Base-by-base conservation (phyloP, 2,329 filamentous ascomycete genomes). In the Pseudopyricularia javanii region DNA sequence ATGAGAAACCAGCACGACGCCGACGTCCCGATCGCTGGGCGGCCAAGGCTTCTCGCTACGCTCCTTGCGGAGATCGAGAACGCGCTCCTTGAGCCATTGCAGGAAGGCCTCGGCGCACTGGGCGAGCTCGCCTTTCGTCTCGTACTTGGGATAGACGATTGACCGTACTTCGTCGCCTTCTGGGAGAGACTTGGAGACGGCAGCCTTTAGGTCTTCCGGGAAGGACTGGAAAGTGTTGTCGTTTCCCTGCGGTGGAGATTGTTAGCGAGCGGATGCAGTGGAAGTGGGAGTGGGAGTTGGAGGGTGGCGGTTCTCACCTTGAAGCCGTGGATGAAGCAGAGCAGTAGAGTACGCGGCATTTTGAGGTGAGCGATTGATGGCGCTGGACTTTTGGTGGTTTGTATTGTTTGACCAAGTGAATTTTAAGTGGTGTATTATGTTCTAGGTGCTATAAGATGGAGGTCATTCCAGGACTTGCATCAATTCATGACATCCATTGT, bases 241-340 rank as follows among this genome's bases (percentile, higher is more conserved):
- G 59, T 76, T 75, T 43, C 85, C 85, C 76, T 85, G 20, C 22
- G n/a, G 24, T 6, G 17, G 17, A 5, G 6, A 8, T 17, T 12
- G 7, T 22, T 2, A 12, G 14, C 24, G 14, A 12, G 40, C 9
- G 17, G 20, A 12, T 28, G 22, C 8, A 17, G 15, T 28, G 2
- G 9, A 4, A 4, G n/a, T 48, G n/a, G n/a, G 52, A 7, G 17
- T 62, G 17, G 49, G 20, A 24, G 17, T 30, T 32, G 3, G 20
- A 8, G 14, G 12, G 6, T 15, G n/a, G n/a, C 17, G 9, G 28
- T 30, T 9, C 22, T 9, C 8, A 82, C 80, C 77, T 93, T 89
- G 79, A 94, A 94, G 64, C 88, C 88, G 68, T 94, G 88, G 56
- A 93, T 88, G 67, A 93, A 93, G 64, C 86, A 87, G 55, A 94